A percentile compares a stretch with the other conserved stretches of the same genome.
Conservation (phyloP, 2,329 filamentous ascomycete genomes). For the Fusarium annulatum region DNA sequence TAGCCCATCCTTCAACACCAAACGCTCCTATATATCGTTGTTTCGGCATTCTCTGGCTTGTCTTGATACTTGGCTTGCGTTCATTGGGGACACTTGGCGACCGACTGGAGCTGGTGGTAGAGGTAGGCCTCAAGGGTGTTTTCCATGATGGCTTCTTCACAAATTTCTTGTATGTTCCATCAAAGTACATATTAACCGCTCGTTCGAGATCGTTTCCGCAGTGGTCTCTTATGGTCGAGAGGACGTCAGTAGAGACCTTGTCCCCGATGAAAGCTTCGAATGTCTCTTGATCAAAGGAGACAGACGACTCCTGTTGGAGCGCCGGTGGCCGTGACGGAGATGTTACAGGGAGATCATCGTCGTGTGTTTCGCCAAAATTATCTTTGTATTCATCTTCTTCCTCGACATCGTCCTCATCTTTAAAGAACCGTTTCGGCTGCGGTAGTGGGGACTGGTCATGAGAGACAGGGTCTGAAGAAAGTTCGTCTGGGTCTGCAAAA, state of each 20-base stretch:
- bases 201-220: conserved; percentile 69
- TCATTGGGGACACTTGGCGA: conserved; percentile 12
- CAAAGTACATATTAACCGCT: conserved; percentile 77
- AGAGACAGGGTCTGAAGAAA: conserved; percentile 44
- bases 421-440: conserved; percentile 43
- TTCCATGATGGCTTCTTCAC: conserved; percentile 46
- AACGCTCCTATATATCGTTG: conserved; percentile 88
- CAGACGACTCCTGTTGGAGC: conserved; percentile 40
- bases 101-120: conserved; percentile 11
- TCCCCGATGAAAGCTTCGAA: conserved; percentile 72
- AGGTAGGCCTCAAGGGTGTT: conserved; percentile 4
- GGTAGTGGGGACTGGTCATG: conserved; percentile 39
- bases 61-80: conserved; percentile 15
- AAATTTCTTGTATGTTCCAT: conserved; percentile 71
- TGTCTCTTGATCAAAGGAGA: conserved; percentile 65
- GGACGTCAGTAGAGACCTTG: conserved; percentile 60
- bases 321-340: conserved; percentile 10
- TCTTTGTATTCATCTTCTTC: conserved; percentile 29
- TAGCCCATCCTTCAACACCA: conserved; percentile 92
- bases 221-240: conserved; percentile 63
- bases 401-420: conserved; percentile 41
- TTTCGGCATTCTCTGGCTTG: conserved; percentile 49
- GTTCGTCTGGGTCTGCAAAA: conserved; percentile 50
- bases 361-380: conserved; percentile 19
- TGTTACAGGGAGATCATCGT: conserved; percentile 24